A percentile compares a stretch with the other conserved stretches of the same genome.
Evolutionary conservation across 2,329 filamentous ascomycete species (phyloP).

Genomic region (Amesomyces nigricolor): DNA sequence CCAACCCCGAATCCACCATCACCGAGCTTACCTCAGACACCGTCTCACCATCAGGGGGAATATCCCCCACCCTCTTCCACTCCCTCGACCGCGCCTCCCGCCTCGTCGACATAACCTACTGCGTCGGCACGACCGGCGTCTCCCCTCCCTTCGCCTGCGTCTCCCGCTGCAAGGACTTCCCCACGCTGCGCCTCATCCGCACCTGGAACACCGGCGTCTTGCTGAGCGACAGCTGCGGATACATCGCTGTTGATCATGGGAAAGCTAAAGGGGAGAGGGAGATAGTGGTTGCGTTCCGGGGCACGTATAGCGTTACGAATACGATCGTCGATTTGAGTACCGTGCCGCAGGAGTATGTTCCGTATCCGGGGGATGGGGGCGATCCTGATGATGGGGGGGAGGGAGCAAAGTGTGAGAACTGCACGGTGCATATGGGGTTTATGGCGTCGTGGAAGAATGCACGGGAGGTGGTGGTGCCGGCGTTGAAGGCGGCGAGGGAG

Average conservation of each 20-base stretch:
- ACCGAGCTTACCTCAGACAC: no score
- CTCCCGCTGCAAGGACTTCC: constrained; percentile 80
- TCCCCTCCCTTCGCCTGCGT: constrained; percentile 76
- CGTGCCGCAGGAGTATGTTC: constrained; percentile 81
- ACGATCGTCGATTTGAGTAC: constrained; percentile 87
- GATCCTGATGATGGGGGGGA: constrained; percentile 23
- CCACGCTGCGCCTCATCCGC: constrained; percentile 68
- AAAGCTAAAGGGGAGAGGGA: constrained; percentile 26
- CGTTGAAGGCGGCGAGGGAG: constrained; percentile 53
- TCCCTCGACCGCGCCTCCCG: constrained; percentile 84
- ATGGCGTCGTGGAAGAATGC: constrained; percentile 77
- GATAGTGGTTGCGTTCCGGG: constrained; percentile 84
- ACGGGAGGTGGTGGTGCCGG: constrained; percentile 60
- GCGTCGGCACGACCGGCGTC: constrained; percentile 79
- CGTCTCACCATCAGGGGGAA: no score
- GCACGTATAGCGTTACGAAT: constrained; percentile 90
- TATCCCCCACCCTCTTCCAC: constrained; percentile 61
- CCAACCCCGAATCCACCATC: no score
- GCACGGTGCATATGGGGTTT: constrained; percentile 90
- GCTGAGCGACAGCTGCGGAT: constrained; percentile 87
- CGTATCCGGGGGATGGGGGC: constrained; percentile 59
- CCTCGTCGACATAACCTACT: constrained; percentile 91
- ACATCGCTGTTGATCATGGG: constrained; percentile 72
- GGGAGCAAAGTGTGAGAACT: constrained; percentile 67
- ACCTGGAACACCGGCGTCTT: constrained; percentile 89